phyloP scores from a whole-genome alignment of 1,284 basidiomycete species.

The Melampsora americana region DNA sequence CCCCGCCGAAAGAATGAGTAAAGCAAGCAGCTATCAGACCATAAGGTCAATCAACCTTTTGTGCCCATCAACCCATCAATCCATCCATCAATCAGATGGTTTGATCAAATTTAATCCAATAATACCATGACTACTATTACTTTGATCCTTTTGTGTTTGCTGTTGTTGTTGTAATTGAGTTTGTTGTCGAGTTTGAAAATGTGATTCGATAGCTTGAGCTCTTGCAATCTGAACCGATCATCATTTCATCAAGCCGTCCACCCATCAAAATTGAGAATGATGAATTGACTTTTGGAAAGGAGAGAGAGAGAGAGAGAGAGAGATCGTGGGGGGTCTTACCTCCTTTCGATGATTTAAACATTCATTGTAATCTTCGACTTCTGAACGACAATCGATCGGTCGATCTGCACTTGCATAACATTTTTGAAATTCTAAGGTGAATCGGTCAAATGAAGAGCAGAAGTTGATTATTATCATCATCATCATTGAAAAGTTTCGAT shows the following conservation, averaged over 20 bases:
- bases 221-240: neutral
- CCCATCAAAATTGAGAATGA: constrained; percentile 4
- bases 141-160: neutral
- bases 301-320: neutral
- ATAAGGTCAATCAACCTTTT: no score
- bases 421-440: constrained; percentile 52
- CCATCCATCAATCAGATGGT: neutral
- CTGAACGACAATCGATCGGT: constrained; percentile 51
- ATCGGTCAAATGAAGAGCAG: neutral
- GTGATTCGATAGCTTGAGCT: neutral
- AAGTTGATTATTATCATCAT: neutral
- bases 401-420: constrained; percentile 53
- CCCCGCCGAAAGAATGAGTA: no score
- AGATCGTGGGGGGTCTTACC: constrained; percentile 41
- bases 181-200: neutral
- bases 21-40: no score
- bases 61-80: neutral
- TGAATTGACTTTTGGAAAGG: neutral
- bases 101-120: neutral
- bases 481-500: neutral
- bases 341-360: constrained; percentile 55
- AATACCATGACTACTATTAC: neutral
- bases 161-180: neutral
- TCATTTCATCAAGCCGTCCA: neutral
- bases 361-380: constrained; percentile 54